phyloP scores from a whole-genome alignment of 148 eudicot species.

The Chenopodium suecicum region DNA sequence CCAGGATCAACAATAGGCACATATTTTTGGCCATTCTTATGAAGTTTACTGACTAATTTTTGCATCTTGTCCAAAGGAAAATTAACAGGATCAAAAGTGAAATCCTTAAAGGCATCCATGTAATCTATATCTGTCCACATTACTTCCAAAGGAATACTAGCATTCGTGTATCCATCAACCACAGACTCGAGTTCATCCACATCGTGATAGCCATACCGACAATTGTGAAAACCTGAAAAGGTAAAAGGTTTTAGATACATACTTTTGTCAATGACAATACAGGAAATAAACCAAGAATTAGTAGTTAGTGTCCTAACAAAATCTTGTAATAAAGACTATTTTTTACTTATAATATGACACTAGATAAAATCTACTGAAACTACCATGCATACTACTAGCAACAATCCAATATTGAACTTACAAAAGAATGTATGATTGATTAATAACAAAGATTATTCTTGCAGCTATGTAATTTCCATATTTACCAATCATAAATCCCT shows the following conservation, averaged over 20 bases:
- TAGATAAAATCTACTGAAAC: no score
- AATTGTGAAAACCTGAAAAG: conserved; percentile 77
- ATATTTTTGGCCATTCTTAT: conserved; percentile 63
- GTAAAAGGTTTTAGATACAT: neutral
- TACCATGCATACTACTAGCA: no score
- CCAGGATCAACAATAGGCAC: conserved; percentile 88
- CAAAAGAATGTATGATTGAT: no score
- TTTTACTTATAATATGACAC: no score
- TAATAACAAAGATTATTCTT: no score
- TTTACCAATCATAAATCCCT: no score
- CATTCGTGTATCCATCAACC: conserved; percentile 37
- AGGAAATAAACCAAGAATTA: no score
- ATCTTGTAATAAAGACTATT: neutral
- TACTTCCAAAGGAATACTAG: conserved; percentile 46
- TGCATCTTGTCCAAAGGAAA: conserved; percentile 61
- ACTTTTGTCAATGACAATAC: no score
- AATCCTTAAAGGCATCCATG: conserved; percentile 50
- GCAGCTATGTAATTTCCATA: no score
- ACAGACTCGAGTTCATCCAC: conserved; percentile 38
- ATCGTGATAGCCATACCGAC: conserved; percentile 47
- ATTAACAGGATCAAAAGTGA: conserved; percentile 52
- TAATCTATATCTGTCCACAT: conserved; percentile 65
- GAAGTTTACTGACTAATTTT: conserved; percentile 54
- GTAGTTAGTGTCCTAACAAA: no score
- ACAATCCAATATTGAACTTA: no score